Percentiles rank a stretch among this genome's conserved stretches.
phyloP scores from a whole-genome alignment of 768 basidiomycete species.

The Termitomyces sp. region DNA sequence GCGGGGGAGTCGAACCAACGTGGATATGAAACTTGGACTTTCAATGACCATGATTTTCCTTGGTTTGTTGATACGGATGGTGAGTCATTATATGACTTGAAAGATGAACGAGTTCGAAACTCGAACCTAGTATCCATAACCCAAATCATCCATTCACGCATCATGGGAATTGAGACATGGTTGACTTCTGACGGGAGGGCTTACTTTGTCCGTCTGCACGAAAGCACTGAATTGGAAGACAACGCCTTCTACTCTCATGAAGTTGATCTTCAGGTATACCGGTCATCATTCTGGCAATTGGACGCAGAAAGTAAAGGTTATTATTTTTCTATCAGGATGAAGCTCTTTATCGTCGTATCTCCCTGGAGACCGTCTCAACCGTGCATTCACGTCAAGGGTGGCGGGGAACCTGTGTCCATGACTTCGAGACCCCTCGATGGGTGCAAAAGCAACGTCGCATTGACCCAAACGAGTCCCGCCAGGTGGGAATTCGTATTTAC shows the following conservation, averaged over 20 bases:
- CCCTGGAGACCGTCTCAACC: constrained; percentile 16
- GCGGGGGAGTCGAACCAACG: constrained; percentile 26
- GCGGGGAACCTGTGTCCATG: constrained; percentile 79
- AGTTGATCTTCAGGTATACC: constrained; percentile 17
- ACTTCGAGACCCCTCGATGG: constrained; percentile 71
- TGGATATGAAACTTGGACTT: constrained; percentile 68
- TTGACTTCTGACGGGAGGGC: constrained; percentile 81
- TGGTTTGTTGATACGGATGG: constrained; percentile 78
- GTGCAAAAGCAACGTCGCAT: constrained; percentile 69
- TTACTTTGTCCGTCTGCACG: constrained; percentile 68
- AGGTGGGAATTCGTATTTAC: constrained; percentile 32
- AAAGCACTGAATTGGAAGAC: constrained; percentile 25
- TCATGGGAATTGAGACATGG: constrained; percentile 71
- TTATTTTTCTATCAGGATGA: constrained; percentile 5
- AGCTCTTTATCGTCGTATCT: constrained; percentile 9
- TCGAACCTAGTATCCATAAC: constrained; percentile 52
- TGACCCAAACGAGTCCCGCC: constrained; percentile 38
- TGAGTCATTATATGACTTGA: constrained; percentile 23
- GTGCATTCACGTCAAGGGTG: constrained; percentile 34
- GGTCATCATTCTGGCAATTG: not conserved
- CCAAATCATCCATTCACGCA: constrained; percentile 54
- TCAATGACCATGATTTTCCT: constrained; percentile 59
- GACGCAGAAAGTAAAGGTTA: not conserved
- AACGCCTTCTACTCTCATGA: constrained; percentile 11
- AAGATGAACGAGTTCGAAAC: not conserved